phyloP scores from a whole-genome alignment of 441 rosid species.

The Croton setiger region DNA sequence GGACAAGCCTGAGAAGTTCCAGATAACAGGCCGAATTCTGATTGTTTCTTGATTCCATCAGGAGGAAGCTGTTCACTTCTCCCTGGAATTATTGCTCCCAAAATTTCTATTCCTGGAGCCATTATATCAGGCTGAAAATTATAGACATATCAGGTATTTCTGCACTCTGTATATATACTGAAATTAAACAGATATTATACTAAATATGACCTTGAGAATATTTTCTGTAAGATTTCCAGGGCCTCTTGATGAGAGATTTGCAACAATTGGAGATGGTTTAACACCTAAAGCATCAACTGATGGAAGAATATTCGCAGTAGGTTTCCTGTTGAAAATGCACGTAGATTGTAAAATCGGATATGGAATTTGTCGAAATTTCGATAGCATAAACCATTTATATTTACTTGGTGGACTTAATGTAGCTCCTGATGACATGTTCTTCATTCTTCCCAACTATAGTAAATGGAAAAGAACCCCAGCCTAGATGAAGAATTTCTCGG shows the following conservation, averaged over 20 bases:
- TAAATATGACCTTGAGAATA: constrained; percentile 60
- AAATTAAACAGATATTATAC: not conserved
- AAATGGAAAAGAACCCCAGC: not conserved
- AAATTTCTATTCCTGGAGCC: constrained; percentile 76
- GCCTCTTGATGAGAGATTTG: constrained; percentile 74
- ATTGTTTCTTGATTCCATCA: constrained; percentile 25
- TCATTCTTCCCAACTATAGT: not conserved
- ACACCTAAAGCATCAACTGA: constrained; percentile 32
- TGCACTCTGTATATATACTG: not conserved
- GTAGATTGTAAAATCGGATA: too few species aligned
- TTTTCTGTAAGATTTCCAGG: constrained; percentile 60
- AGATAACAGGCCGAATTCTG: constrained; percentile 40
- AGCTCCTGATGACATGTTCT: not conserved
- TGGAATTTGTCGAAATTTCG: not conserved
- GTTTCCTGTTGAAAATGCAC: constrained; percentile 17
- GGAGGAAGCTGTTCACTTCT: constrained; percentile 27
- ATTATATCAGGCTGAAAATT: constrained; percentile 57
- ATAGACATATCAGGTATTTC: not conserved
- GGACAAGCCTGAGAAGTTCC: constrained; percentile 97
- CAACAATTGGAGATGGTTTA: constrained; percentile 68
- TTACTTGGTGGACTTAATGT: constrained; percentile 3
- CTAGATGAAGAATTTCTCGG: not conserved
- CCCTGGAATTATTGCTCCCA: constrained; percentile 54
- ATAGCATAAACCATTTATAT: not conserved
- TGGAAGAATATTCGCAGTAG: constrained; percentile 56